These are phyloP conservation scores for Saksenaea vasiformis DNA, from an alignment of 371 early-diverging fungal genomes.

Conservation along the genomic window DNA sequence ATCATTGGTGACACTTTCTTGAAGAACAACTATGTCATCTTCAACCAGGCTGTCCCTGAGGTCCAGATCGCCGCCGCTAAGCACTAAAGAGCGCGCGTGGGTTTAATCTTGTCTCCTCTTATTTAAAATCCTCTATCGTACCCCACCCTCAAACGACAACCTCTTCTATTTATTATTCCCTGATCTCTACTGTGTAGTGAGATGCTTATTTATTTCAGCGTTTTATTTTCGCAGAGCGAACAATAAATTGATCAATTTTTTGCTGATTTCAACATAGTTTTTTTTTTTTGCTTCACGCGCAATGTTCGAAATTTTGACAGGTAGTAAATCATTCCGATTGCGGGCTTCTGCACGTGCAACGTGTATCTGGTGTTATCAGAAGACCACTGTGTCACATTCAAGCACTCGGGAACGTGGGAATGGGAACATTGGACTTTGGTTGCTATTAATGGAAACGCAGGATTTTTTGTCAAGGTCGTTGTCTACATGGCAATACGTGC, in stretches of 20 bases:
- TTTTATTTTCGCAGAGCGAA: constrained; percentile 2
- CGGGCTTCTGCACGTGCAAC: no score
- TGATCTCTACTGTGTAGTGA: neutral
- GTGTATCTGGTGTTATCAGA: no score
- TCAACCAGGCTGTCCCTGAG: constrained; percentile 18
- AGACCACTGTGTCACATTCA: no score
- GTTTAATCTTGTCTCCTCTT: neutral
- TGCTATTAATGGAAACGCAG: no score
- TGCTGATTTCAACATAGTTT: neutral
- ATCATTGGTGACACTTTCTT: constrained; percentile 49
- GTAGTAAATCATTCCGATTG: no score
- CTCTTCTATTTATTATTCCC: neutral
- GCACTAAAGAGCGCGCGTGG: constrained; percentile 2
- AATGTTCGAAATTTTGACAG: neutral
- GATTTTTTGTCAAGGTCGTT: no score
- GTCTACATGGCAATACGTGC: no score
- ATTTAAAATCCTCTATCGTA: neutral
- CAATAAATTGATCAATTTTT: neutral
- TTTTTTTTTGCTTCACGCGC: no score
- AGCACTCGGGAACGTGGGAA: no score
- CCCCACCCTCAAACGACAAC: neutral
- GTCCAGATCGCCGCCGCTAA: constrained; percentile 31
- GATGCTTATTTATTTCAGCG: neutral
- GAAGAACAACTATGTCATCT: constrained; percentile 46
- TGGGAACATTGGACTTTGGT: no score